phyloP scores from a whole-genome alignment of 768 basidiomycete species.

The Kwoniella botswanensis region DNA sequence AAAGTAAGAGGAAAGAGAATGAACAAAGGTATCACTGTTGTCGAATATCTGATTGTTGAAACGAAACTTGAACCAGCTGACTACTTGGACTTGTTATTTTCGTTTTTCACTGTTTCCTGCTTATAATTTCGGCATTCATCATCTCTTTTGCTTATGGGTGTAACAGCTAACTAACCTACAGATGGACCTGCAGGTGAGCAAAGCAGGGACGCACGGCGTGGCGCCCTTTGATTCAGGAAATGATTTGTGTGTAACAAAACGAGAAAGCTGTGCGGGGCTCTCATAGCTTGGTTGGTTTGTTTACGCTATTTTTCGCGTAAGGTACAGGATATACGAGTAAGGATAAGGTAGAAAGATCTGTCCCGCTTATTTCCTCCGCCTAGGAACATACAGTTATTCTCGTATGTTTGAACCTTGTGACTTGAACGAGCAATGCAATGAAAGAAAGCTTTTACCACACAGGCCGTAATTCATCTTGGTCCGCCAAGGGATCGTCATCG shows the following conservation, averaged over 20 bases:
- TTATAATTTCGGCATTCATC: background rate
- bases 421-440: background rate
- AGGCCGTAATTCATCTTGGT: too few relatives aligned
- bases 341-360: too few relatives aligned
- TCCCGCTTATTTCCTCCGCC: conserved; percentile 12
- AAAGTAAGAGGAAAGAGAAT: background rate
- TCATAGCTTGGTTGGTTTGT: background rate
- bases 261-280: conserved; percentile 12
- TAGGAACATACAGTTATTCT: background rate
- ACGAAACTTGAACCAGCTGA: too few relatives aligned
- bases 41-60: background rate
- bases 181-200: background rate
- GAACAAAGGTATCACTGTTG: background rate
- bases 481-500: too few relatives aligned
- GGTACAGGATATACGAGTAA: background rate
- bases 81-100: too few relatives aligned
- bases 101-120: too few relatives aligned
- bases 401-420: background rate
- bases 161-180: background rate
- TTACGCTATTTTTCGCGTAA: background rate
- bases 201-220: background rate
- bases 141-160: background rate
- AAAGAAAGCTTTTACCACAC: too few relatives aligned
- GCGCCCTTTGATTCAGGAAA: conserved; percentile 9
- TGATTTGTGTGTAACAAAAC: background rate